Conservation (phyloP, 148 eudicot species). For the Chenopodium album region DNA sequence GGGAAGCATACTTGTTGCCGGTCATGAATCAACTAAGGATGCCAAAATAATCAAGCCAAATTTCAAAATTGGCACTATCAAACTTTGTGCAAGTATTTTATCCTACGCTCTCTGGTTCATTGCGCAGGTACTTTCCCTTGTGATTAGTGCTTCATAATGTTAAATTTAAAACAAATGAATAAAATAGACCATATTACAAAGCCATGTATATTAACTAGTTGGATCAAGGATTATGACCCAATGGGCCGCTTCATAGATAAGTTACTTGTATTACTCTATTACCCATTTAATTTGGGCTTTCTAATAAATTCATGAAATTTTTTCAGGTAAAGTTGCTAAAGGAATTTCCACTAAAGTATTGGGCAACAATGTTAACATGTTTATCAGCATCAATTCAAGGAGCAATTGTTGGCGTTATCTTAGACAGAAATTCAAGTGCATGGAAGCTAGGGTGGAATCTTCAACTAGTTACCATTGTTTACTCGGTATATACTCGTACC, state of each 20-base stretch:
- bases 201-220: background rate
- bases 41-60: slow-evolving; percentile 5
- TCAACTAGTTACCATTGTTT: slow-evolving; percentile 46
- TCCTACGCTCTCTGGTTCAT: slow-evolving; percentile 59
- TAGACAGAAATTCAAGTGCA: slow-evolving; percentile 32
- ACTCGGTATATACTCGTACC: slow-evolving; percentile 53
- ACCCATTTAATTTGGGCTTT: no score
- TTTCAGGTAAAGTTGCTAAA: slow-evolving; percentile 47
- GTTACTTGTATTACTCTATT: no score
- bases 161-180: no score
- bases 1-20: slow-evolving; percentile 26
- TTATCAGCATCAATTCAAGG: slow-evolving; percentile 52
- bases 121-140: slow-evolving; percentile 41
- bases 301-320: no score
- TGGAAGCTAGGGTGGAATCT: slow-evolving; percentile 59
- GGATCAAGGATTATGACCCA: background rate
- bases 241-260: background rate
- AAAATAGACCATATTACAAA: background rate
- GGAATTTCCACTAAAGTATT: slow-evolving; percentile 47
- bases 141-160: no score
- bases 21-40: background rate
- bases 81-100: slow-evolving; percentile 36
- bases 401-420: slow-evolving; percentile 42
- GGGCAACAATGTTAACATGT: slow-evolving; percentile 52
- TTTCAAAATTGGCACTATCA: slow-evolving; percentile 46